Evolutionary conservation across 805 yeast genomes (phyloP).

Genomic region (Yarrowia osloensis): DNA sequence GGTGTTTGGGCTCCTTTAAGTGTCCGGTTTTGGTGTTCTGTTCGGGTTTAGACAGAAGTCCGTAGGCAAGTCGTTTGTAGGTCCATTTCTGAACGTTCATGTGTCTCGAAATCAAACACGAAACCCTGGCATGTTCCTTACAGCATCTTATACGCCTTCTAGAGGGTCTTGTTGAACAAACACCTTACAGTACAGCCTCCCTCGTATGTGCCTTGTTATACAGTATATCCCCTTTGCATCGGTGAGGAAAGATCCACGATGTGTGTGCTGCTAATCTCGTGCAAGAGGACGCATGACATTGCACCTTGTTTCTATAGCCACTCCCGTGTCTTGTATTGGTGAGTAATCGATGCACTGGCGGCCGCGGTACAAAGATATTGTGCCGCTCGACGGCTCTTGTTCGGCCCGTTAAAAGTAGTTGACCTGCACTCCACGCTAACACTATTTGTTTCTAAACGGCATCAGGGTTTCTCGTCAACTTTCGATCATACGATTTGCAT

Average conservation of each 20-base stretch:
- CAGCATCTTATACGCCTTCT: background rate
- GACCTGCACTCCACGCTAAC: conserved; percentile 13
- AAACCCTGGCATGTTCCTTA: background rate
- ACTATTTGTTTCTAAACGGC: background rate
- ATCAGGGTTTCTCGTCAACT: background rate
- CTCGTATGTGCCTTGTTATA: no score
- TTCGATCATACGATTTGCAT: conserved; percentile 10
- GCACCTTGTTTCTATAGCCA: background rate
- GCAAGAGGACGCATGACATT: background rate
- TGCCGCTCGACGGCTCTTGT: background rate
- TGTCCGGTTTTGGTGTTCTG: no score
- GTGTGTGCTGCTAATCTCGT: background rate
- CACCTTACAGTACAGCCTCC: no score
- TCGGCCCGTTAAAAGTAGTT: conserved; percentile 4
- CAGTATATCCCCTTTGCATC: no score
- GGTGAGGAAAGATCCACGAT: no score
- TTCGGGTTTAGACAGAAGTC: no score
- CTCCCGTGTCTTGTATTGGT: background rate
- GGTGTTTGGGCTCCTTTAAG: no score
- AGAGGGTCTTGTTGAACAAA: no score
- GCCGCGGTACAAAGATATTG: background rate
- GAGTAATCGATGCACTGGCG: background rate
- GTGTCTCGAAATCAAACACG: background rate
- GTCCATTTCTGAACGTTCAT: no score
- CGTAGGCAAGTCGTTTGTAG: no score